Conservation (phyloP, 768 basidiomycete species). For the Leccinum longicurvipes region DNA sequence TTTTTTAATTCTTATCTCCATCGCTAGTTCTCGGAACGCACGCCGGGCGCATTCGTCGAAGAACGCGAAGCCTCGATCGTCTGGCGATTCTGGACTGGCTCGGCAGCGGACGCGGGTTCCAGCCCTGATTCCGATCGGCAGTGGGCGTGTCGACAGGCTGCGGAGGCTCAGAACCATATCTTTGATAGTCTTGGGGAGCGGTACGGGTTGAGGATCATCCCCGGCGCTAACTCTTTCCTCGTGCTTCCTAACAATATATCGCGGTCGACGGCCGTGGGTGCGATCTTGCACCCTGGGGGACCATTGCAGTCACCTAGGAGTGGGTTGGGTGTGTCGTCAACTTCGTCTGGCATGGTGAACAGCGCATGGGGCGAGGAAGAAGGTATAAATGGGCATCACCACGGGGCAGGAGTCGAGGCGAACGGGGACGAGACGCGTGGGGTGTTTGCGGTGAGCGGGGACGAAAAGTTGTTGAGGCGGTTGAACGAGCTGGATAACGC, state of each 20-base stretch:
- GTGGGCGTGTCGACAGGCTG: conserved; percentile 85
- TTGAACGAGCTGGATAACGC: conserved; percentile 71
- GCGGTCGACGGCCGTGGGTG: conserved; percentile 77
- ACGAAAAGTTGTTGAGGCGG: conserved; percentile 74
- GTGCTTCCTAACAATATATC: conserved; percentile 82
- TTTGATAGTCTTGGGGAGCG: conserved; percentile 85
- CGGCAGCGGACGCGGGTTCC: conserved; percentile 33
- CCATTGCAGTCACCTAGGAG: conserved; percentile 36
- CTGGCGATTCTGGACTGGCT: conserved; percentile 79
- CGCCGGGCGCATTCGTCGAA: conserved; percentile 81
- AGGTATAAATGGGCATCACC: conserved; percentile 5
- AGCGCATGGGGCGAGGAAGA: background rate
- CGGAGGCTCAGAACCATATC: conserved; percentile 90
- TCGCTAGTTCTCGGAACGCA: conserved; percentile 79
- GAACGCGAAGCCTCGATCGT: conserved; percentile 79
- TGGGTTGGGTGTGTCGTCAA: conserved; percentile 25
- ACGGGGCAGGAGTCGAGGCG: conserved; percentile 16
- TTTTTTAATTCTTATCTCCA: background rate
- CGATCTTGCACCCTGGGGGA: conserved; percentile 68
- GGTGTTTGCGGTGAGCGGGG: conserved; percentile 63
- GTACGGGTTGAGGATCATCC: conserved; percentile 80
- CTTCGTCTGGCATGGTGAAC: conserved; percentile 32
- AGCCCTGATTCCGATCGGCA: conserved; percentile 48
- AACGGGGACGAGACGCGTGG: conserved; percentile 50
- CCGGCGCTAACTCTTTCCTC: conserved; percentile 75